phyloP scores from a whole-genome alignment of 305 asterid genomes.

The Fraxinus velutina region DNA sequence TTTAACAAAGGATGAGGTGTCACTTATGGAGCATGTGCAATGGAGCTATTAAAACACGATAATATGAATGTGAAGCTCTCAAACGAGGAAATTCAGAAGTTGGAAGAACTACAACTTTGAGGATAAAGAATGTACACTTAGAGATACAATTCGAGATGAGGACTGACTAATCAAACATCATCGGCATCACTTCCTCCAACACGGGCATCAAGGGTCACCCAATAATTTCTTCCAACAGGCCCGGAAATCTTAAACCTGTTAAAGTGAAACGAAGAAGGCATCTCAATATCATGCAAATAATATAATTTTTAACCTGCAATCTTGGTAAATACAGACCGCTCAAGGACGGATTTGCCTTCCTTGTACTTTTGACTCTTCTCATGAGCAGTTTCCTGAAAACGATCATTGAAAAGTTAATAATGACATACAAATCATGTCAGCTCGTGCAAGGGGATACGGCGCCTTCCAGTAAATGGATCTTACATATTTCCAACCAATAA shows the following conservation, averaged over 20 bases:
- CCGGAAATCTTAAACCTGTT: slow-evolving; percentile 71
- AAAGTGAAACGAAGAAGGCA: neutral
- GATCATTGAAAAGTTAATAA: neutral
- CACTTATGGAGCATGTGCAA: neutral
- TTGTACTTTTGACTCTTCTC: slow-evolving; percentile 88
- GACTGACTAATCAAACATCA: slow-evolving; percentile 31
- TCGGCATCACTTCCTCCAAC: slow-evolving; percentile 63
- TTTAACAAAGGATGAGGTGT: neutral
- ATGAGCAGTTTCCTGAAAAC: slow-evolving; percentile 78
- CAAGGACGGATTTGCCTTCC: slow-evolving; percentile 96
- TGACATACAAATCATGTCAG: neutral
- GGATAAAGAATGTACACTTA: slow-evolving; percentile 42
- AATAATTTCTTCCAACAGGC: slow-evolving; percentile 69
- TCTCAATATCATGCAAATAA: neutral
- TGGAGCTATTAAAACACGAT: neutral
- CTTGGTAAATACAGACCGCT: slow-evolving; percentile 50
- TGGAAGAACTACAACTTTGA: neutral
- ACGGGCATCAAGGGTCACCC: slow-evolving; percentile 60
- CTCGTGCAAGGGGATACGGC: neutral
- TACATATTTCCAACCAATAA: slow-evolving; percentile 95
- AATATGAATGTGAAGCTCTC: neutral
- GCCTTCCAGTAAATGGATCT: slow-evolving; percentile 16
- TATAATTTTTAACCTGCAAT: neutral
- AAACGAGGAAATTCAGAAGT: slow-evolving; percentile 4
- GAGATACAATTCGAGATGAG: slow-evolving; percentile 2